Evolutionary conservation across 2,329 filamentous ascomycete species (phyloP), one percentile per base, ranked within the genome.

Genomic region (Dryadomyces sulphureus): DNA sequence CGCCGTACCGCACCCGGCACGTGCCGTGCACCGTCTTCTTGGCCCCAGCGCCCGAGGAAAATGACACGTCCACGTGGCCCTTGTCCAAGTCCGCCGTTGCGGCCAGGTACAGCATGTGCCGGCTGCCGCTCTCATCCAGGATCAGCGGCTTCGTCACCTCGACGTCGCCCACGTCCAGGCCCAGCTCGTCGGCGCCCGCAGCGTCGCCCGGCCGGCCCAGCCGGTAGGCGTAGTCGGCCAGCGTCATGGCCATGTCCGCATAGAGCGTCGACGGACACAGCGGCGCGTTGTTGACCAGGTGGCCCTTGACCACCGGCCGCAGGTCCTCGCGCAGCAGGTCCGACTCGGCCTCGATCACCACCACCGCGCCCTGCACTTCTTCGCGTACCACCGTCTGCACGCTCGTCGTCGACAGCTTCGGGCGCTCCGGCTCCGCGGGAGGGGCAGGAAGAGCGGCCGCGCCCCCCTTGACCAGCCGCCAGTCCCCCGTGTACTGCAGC

Each of bases 111-210:
- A 84, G 62, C 45, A 81, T 69, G 57, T 84, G 79, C 32, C 62
- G 65, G 47, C 62, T 59, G 9, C 62, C 58, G 24, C 59, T 62
- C 38, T 65, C 57, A 45, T 71, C 60, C 38, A 72, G 68, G 50
- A 88, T 81, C 49, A 89, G 66, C 30, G 81, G 77, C 68, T 85
- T 84, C 43, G 70, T 70, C 1, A 84, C 79, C 57, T 81, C 75
- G 67, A 87, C 77, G 42, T 77, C 66, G 51, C 68, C 69, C 19
- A 86, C 75, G 52, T 85, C 82, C 53, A 77, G 65, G 20, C 75
- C 76, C 19, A 79, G 7, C 27, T 21, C 66, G 19, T 8, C 17
- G 27, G 72, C 66, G 44, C 71, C 65, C 8, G 66, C 62, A 9
- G 3, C 27, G 27, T 32, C 27, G 19, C 72, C 70, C 3, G 79